phyloP scores from a whole-genome alignment of 2,329 filamentous ascomycete species.

The Hortaea werneckii region DNA sequence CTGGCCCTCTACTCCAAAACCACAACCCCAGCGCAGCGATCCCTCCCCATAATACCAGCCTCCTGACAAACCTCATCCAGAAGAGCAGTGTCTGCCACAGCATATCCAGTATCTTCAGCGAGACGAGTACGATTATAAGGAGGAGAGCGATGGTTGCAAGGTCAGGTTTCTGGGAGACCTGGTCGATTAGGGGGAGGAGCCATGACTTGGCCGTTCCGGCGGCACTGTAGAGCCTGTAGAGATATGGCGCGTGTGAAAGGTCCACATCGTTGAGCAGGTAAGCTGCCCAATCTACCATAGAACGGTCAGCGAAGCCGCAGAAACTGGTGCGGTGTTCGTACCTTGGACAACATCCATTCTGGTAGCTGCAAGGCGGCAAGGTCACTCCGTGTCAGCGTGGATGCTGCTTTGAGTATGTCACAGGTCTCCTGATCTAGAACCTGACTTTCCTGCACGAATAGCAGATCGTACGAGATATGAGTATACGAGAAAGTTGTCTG shows the following conservation, averaged over 20 bases:
- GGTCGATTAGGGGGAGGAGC: slow-evolving; percentile 20
- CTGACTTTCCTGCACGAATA: too few relatives aligned
- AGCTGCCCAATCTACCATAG: slow-evolving; percentile 20
- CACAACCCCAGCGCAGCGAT: slow-evolving; percentile 46
- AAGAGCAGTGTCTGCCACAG: slow-evolving; percentile 63
- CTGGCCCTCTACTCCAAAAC: slow-evolving; percentile 52
- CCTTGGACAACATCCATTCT: slow-evolving; percentile 24
- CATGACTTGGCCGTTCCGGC: slow-evolving; percentile 15
- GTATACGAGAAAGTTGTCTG: too few relatives aligned
- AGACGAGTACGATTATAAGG: slow-evolving; percentile 52
- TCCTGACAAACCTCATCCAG: slow-evolving; percentile 59
- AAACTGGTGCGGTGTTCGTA: slow-evolving; percentile 4
- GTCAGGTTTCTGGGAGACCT: slow-evolving; percentile 30
- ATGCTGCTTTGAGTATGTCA: too few relatives aligned
- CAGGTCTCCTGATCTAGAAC: too few relatives aligned
- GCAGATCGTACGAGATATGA: too few relatives aligned
- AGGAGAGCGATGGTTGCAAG: slow-evolving; percentile 46
- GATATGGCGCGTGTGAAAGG: slow-evolving; percentile 10
- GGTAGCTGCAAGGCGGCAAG: not conserved
- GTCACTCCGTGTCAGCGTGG: too few relatives aligned
- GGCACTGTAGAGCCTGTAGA: slow-evolving; percentile 8
- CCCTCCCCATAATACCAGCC: slow-evolving; percentile 54
- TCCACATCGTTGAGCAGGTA: slow-evolving; percentile 16
- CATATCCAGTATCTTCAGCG: slow-evolving; percentile 55
- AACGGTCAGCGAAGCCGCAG: not conserved